Percentiles rank a stretch among this genome's conserved stretches.
These are phyloP conservation scores for Xanthoconium stramineum DNA, from an alignment of 768 basidiomycete genomes.

Conservation along the genomic window DNA sequence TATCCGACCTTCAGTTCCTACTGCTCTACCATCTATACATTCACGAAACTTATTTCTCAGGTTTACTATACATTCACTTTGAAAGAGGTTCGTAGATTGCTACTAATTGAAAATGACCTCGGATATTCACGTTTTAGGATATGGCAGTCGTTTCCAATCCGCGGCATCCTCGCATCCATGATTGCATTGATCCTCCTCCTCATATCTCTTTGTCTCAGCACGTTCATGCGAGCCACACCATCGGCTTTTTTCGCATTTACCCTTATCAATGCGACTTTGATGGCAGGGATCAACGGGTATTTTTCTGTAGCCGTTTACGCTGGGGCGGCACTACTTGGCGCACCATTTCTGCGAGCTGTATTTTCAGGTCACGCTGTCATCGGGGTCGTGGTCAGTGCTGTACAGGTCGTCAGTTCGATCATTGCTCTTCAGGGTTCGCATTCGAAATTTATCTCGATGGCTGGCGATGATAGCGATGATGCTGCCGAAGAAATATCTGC, in stretches of 20 bases:
- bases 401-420: not conserved
- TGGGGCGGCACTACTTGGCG: not conserved
- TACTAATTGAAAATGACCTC: no score
- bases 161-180: not conserved
- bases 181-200: not conserved
- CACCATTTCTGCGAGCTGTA: not conserved
- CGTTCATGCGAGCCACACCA: not conserved
- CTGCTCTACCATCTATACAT: not conserved
- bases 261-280: not conserved
- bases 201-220: not conserved
- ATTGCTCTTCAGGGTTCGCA: not conserved
- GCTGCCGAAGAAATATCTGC: not conserved
- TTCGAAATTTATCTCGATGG: not conserved
- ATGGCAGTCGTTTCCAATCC: not conserved
- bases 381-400: not conserved
- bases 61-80: not conserved
- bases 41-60: not conserved
- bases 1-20: not conserved
- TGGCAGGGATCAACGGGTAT: not conserved
- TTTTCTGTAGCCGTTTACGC: not conserved
- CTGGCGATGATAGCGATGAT: not conserved
- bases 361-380: not conserved
- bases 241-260: not conserved
- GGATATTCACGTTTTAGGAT: not conserved
- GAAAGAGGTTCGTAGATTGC: not conserved